These are phyloP conservation scores for Penicillium cinerascens DNA, from an alignment of 495 filamentous ascomycete species.

Conservation along the genomic window DNA sequence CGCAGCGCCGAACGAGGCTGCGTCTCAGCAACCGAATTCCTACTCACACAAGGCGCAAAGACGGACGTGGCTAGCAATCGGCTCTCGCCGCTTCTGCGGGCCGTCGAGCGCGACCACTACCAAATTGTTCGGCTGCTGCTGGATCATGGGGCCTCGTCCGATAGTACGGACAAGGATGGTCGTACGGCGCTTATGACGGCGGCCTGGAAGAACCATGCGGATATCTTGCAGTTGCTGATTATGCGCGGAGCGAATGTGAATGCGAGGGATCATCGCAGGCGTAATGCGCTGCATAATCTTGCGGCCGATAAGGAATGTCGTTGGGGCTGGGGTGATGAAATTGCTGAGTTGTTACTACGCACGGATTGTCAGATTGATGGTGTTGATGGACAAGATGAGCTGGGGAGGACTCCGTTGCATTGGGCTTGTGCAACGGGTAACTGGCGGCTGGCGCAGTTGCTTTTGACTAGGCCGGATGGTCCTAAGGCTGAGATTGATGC, in stretches of 20 bases:
- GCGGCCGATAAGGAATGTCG: constrained; percentile 50
- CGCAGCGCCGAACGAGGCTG: constrained; percentile 49
- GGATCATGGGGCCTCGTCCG: constrained; percentile 37
- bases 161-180: constrained; percentile 45
- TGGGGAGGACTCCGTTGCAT: constrained; percentile 57
- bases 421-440: constrained; percentile 65
- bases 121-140: constrained; percentile 44
- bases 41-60: constrained; percentile 44
- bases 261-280: constrained; percentile 31
- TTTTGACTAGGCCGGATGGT: constrained; percentile 44
- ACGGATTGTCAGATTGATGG: constrained; percentile 45
- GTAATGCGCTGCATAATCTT: constrained; percentile 53
- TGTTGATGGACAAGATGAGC: constrained; percentile 34
- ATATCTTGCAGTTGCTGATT: constrained; percentile 49
- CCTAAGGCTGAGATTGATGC: constrained; percentile 48
- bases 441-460: constrained; percentile 47
- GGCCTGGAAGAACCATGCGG: constrained; percentile 53
- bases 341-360: constrained; percentile 42
- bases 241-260: constrained; percentile 48
- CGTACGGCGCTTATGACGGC: constrained; percentile 58
- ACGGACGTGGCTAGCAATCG: constrained; percentile 40
- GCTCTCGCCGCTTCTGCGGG: constrained; percentile 45
- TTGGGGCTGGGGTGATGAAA: constrained; percentile 49
- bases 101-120: constrained; percentile 50
- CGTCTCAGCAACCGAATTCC: constrained; percentile 39